phyloP scores from a whole-genome alignment of 1,284 basidiomycete genomes.

The Heterobasidion occidentale region DNA sequence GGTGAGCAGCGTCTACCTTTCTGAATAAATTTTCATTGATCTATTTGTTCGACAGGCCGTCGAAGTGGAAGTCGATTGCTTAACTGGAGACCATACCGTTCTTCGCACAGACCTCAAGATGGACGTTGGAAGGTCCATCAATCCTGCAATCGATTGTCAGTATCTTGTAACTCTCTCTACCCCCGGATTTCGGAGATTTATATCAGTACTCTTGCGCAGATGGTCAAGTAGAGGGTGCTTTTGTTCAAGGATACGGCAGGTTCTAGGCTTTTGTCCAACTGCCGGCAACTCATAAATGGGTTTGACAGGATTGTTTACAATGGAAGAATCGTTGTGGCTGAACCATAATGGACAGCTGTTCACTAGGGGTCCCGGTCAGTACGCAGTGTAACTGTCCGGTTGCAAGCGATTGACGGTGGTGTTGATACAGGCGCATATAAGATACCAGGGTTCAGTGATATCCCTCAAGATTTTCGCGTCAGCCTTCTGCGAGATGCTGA shows the following conservation, averaged over 20 bases:
- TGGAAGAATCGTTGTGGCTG: not conserved
- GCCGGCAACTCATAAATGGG: not conserved
- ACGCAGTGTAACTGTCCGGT: not conserved
- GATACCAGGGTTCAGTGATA: not conserved
- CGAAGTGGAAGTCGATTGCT: not conserved
- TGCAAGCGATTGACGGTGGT: not conserved
- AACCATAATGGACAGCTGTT: not conserved
- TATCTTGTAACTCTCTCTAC: not conserved
- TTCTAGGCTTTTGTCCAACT: not conserved
- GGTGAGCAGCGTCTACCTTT: not conserved
- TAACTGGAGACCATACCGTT: not conserved
- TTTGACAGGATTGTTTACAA: not conserved
- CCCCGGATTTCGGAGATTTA: too few relatives aligned
- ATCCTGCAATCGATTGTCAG: not conserved
- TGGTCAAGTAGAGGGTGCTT: not conserved
- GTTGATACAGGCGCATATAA: not conserved
- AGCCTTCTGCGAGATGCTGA: not conserved
- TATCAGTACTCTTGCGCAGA: not conserved
- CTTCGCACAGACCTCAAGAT: not conserved
- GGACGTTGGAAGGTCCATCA: not conserved
- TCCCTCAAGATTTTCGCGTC: not conserved
- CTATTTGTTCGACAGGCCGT: not conserved
- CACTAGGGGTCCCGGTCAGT: not conserved
- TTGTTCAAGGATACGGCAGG: not conserved
- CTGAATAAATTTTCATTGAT: not conserved